These are phyloP conservation scores for Seiridium cupressi DNA, from an alignment of 2,329 filamentous ascomycete genomes.

Conservation along the genomic window DNA sequence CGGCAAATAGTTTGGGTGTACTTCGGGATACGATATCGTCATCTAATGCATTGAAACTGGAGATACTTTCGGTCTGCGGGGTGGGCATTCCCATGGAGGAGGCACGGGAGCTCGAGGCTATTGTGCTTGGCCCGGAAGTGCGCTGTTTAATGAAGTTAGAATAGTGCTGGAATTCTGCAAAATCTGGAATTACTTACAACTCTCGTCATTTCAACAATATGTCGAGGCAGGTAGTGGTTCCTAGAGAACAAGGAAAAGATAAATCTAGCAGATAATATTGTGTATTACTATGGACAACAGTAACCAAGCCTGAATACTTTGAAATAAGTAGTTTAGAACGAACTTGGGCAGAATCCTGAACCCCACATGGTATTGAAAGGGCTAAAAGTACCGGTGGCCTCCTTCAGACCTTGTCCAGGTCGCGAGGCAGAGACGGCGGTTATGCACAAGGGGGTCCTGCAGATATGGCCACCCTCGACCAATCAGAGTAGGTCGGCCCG, in stretches of 20 bases:
- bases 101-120: neutral
- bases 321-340: neutral
- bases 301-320: neutral
- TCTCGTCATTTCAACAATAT: neutral
- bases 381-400: neutral
- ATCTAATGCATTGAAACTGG: neutral
- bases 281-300: neutral
- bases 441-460: neutral
- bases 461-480: neutral
- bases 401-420: neutral
- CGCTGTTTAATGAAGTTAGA: neutral
- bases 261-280: neutral
- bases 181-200: neutral
- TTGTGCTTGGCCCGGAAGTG: neutral
- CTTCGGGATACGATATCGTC: no score
- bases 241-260: neutral
- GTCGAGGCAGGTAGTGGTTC: neutral
- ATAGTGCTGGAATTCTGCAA: neutral
- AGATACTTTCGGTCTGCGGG: neutral
- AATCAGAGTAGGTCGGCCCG: neutral
- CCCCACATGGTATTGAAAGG: neutral
- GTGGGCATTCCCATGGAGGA: neutral
- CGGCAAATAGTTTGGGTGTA: neutral
- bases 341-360: neutral
- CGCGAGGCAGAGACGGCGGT: slow-evolving; percentile 1